These are phyloP conservation scores for Sphagnum magellanicum DNA, from an alignment of 228 moss, liverwort and hornwort genomes.

Conservation along the genomic window DNA sequence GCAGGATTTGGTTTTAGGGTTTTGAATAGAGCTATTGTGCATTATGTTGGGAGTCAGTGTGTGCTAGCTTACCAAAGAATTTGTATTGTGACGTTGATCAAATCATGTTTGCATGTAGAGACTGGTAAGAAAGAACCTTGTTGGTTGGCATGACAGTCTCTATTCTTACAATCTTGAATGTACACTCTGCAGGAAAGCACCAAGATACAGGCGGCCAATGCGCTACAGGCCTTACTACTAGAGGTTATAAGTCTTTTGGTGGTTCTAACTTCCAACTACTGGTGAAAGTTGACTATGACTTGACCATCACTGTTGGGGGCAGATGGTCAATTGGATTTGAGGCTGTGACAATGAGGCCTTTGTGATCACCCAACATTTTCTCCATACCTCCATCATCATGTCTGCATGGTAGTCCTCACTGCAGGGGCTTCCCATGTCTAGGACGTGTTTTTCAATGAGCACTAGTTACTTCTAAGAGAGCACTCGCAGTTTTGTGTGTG, in stretches of 20 bases:
- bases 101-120: no score
- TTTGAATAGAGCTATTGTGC: not conserved
- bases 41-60: not conserved
- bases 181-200: constrained; percentile 40
- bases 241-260: constrained; percentile 12
- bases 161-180: not conserved
- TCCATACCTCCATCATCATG: no score
- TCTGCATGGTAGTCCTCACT: no score
- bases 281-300: not conserved
- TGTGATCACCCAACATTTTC: not conserved
- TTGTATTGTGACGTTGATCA: no score
- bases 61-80: no score
- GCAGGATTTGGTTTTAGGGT: not conserved
- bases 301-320: not conserved
- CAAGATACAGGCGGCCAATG: constrained; percentile 72
- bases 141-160: not conserved
- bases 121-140: no score
- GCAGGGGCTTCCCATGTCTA: no score
- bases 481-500: no score
- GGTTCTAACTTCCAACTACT: constrained; percentile 6
- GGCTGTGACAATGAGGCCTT: not conserved
- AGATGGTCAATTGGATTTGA: not conserved
- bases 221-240: constrained; percentile 74
- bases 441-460: no score
- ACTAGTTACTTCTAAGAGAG: no score